Evolutionary conservation across 2,329 filamentous ascomycete species (phyloP).

Genomic region (Lachnellula cervina): DNA sequence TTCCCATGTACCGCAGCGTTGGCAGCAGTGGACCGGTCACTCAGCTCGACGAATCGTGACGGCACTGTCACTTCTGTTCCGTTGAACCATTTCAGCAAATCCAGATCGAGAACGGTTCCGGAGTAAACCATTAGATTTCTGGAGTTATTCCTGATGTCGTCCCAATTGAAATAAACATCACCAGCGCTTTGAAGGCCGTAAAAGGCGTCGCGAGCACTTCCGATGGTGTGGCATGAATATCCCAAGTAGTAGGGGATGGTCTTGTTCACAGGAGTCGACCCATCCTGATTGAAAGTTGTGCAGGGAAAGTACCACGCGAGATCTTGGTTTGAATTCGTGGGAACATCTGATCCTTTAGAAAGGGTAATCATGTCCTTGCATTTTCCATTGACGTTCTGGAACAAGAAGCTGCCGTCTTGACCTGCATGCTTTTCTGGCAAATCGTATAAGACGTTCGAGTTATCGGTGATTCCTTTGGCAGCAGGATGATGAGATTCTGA

Average conservation of each 20-base stretch:
- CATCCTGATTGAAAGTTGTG: slow-evolving; percentile 86
- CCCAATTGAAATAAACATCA: slow-evolving; percentile 95
- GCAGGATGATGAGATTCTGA: slow-evolving; percentile 70
- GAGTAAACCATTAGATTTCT: slow-evolving; percentile 94
- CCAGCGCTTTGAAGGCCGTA: slow-evolving; percentile 68
- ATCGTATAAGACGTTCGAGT: slow-evolving; percentile 81
- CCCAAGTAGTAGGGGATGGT: slow-evolving; percentile 75
- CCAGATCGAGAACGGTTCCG: slow-evolving; percentile 84
- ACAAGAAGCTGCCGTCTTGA: slow-evolving; percentile 93
- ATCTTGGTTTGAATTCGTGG: slow-evolving; percentile 66
- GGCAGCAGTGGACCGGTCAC: slow-evolving; percentile 55
- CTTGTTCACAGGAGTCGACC: slow-evolving; percentile 70
- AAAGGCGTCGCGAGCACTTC: slow-evolving; percentile 63
- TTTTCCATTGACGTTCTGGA: slow-evolving; percentile 96
- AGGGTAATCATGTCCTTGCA: slow-evolving; percentile 87
- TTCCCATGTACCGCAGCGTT: slow-evolving; percentile 69
- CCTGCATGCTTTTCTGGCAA: slow-evolving; percentile 76
- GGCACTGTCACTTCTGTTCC: slow-evolving; percentile 71
- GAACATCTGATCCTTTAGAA: slow-evolving; percentile 68
- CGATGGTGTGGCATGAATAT: slow-evolving; percentile 82
- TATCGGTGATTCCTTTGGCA: slow-evolving; percentile 68
- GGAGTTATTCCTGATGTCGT: slow-evolving; percentile 81
- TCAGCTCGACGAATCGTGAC: slow-evolving; percentile 71
- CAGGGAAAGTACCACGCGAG: slow-evolving; percentile 98
- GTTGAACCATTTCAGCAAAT: slow-evolving; percentile 89